Conservation (phyloP, 805 yeast genomes). For the Ogataea chonburiensis region DNA sequence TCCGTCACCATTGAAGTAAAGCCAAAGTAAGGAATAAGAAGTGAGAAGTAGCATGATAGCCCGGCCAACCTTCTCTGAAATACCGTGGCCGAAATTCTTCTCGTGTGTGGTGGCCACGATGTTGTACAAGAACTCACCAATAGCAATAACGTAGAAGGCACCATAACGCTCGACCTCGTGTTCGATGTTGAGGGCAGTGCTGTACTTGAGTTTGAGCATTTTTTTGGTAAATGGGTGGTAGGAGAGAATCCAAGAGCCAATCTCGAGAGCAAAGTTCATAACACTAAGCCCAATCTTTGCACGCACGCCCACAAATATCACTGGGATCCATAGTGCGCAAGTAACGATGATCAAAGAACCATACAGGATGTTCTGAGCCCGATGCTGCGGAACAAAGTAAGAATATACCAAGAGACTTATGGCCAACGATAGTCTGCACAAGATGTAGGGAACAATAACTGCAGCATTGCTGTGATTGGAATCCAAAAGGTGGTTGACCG, state of each 20-base stretch:
- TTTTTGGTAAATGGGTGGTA: constrained; percentile 50
- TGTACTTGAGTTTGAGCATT: constrained; percentile 40
- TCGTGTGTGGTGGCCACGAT: constrained; percentile 43
- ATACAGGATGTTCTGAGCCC: constrained; percentile 48
- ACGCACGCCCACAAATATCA: constrained; percentile 46
- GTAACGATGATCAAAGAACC: constrained; percentile 35
- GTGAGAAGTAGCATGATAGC: constrained; percentile 47
- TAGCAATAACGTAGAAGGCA: constrained; percentile 60
- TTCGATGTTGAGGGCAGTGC: constrained; percentile 64
- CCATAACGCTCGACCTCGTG: constrained; percentile 63
- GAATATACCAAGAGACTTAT: constrained; percentile 39
- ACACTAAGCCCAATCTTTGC: constrained; percentile 47
- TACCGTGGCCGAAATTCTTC: constrained; percentile 46
- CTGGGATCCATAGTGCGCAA: constrained; percentile 48
- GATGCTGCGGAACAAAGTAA: constrained; percentile 47
- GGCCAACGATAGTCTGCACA: constrained; percentile 44
- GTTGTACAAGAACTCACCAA: constrained; percentile 61
- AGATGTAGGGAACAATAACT: constrained; percentile 47
- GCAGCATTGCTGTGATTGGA: constrained; percentile 39
- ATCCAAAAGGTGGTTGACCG: constrained; percentile 37
- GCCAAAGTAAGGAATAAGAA: constrained; percentile 50
- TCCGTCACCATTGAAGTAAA: constrained; percentile 57
- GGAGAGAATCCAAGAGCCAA: constrained; percentile 34
- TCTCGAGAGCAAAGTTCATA: constrained; percentile 43
- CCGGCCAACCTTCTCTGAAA: constrained; percentile 43